These are phyloP conservation scores for Neurospora tetraspora DNA, from an alignment of 495 filamentous ascomycete species.

Conservation along the genomic window DNA sequence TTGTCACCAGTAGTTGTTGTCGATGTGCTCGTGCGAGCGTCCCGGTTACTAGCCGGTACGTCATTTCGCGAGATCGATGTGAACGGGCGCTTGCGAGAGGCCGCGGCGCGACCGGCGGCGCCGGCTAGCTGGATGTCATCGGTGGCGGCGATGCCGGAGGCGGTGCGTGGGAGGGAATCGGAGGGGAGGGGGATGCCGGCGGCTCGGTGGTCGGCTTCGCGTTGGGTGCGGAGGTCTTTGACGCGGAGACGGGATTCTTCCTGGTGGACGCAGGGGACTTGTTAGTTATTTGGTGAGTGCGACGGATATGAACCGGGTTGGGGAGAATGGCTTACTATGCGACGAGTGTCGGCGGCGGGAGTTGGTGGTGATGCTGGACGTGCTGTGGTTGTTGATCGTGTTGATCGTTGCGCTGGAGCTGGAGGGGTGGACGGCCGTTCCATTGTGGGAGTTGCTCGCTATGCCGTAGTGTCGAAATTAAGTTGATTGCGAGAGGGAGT, in stretches of 20 bases:
- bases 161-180: conserved; percentile 19
- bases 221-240: conserved; percentile 72
- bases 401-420: conserved; percentile 27
- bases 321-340: conserved; percentile 42
- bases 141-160: conserved; percentile 30
- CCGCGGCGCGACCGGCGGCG: conserved; percentile 25
- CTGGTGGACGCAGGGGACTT: conserved; percentile 30
- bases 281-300: not conserved
- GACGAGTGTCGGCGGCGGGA: conserved; percentile 56
- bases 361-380: conserved; percentile 51
- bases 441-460: not conserved
- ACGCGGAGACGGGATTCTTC: conserved; percentile 87
- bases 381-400: conserved; percentile 16
- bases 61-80: conserved; percentile 50
- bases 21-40: conserved; percentile 38
- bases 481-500: not conserved
- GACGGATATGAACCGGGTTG: not conserved
- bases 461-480: not conserved
- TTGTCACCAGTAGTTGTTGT: not conserved
- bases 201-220: conserved; percentile 43
- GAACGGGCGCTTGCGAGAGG: conserved; percentile 41
- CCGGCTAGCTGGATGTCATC: conserved; percentile 27
- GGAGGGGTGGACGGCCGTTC: conserved; percentile 52
- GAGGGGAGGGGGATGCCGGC: conserved; percentile 12
- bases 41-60: conserved; percentile 53